A percentile compares a stretch with the other conserved stretches of the same genome.
Conservation (phyloP, 1,139 yeast species). For the Maudiozyma humilis region DNA sequence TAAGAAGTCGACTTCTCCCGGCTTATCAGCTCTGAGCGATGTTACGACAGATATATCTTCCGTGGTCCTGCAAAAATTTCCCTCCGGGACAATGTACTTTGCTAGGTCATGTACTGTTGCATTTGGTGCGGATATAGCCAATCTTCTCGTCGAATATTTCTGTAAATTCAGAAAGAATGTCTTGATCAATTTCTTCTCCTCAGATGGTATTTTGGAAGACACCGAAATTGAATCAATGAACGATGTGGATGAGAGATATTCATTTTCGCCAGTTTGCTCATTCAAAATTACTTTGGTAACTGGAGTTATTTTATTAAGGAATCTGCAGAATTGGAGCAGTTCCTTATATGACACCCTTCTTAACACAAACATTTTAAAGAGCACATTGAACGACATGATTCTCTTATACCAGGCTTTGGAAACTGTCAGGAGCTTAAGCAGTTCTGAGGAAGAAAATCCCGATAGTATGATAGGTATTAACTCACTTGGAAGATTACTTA, state of each 20-base stretch:
- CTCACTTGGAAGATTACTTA: slow-evolving; percentile 23
- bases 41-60: slow-evolving; percentile 18
- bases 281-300: background rate
- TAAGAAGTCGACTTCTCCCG: slow-evolving; percentile 16
- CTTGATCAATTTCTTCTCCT: slow-evolving; percentile 19
- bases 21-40: slow-evolving; percentile 19
- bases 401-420: slow-evolving; percentile 20
- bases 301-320: slow-evolving; percentile 10
- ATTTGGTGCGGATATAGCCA: slow-evolving; percentile 19
- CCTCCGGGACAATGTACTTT: slow-evolving; percentile 10
- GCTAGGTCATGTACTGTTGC: slow-evolving; percentile 16
- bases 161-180: slow-evolving; percentile 11
- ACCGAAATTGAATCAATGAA: slow-evolving; percentile 12
- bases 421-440: slow-evolving; percentile 15
- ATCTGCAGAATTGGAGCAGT: slow-evolving; percentile 13
- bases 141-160: slow-evolving; percentile 10
- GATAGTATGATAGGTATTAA: slow-evolving; percentile 17
- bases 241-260: background rate
- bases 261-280: background rate
- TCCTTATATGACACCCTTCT: slow-evolving; percentile 12
- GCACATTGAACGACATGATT: slow-evolving; percentile 14
- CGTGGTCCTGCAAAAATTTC: slow-evolving; percentile 7
- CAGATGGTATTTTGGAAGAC: slow-evolving; percentile 18
- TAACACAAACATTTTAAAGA: slow-evolving; percentile 17
- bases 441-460: slow-evolving; percentile 16